Base-by-base conservation (phyloP, 768 basidiomycete genomes). In the Dendrothele bispora region DNA sequence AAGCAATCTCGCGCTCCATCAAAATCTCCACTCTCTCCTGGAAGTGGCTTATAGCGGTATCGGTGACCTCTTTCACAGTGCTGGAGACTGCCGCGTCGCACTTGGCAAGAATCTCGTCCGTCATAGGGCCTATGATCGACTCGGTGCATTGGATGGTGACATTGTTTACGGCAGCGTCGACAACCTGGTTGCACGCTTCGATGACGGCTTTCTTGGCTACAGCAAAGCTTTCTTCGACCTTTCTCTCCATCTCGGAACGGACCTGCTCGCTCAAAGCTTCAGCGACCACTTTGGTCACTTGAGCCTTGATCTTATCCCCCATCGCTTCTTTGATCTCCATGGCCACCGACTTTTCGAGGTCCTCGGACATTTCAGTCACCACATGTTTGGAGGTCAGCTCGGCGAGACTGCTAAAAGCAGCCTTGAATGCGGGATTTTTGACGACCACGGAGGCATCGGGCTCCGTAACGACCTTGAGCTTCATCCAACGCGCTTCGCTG, bases 381-480 rank as follows among this genome's bases (percentile, higher is more conserved):
- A 43, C 42, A 32, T 43, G 42, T n/a, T 29, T 17, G 18, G 8
- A 10, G 8, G 42, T 43, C 21, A 32, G 18, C n/a, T 11, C 5
- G 25, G 42, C 42, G 17, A 43, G 42, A 18, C 29, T 6, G 24
- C 29, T 30, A 32, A 43, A 43, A 20, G 42, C 29, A 15, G 27
- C 35, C 18, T 43, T 43, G 26, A 43, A 30, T n/a, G 42, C 29
- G 6, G 42, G 29, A 15, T 28, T 5, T 14, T 43, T 32, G 35
- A 43, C n/a, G 17, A 42, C 26, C 17, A 25, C 40, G 26, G 14
- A 7, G 14, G 40, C n/a, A 42, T 42, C 26, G 10, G 44, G 15
- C 34, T 46, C 44, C 20, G 44, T 46, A 15, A 46, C 44, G 15
- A 46, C 45, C 20, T 39, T 47, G 21, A 38, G 39, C 37, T 47